Evolutionary conservation across 371 early-diverging fungal genomes (phyloP).

Genomic region (Saksenaea vasiformis): DNA sequence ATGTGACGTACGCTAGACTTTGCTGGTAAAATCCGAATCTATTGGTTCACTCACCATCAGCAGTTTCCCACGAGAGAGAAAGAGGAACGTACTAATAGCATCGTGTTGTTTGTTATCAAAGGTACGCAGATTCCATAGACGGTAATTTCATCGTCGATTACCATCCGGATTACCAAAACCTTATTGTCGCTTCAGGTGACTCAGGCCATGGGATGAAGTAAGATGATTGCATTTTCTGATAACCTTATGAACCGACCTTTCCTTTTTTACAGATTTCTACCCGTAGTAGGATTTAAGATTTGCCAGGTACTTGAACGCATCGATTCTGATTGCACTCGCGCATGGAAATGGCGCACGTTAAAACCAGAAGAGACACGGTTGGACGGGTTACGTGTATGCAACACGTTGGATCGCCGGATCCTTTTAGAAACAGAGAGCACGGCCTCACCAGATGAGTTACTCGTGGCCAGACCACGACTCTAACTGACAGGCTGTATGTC

Average conservation of each 20-base stretch:
- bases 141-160: conserved; percentile 44
- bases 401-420: not conserved
- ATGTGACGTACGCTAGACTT: conserved; percentile 31
- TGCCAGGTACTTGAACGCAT: conserved; percentile 31
- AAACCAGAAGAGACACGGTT: not conserved
- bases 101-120: conserved; percentile 9
- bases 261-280: conserved; percentile 27
- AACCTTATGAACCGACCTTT: not conserved
- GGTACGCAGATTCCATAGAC: conserved; percentile 51
- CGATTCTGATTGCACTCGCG: conserved; percentile 25
- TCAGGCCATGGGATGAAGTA: conserved; percentile 58
- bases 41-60: not conserved
- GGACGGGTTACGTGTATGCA: not conserved
- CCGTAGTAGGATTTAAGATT: conserved; percentile 31
- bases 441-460: not conserved
- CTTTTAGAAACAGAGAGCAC: not conserved
- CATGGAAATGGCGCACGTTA: conserved; percentile 28
- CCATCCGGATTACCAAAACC: conserved; percentile 43
- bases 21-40: conserved; percentile 35
- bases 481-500: not conserved
- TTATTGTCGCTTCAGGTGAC: conserved; percentile 47
- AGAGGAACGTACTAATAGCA: too few relatives aligned
- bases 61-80: not conserved
- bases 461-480: not conserved
- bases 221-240: not conserved